Percentiles rank a stretch among this genome's conserved stretches.
Evolutionary conservation across 371 early-diverging fungal species (phyloP).

Genomic region (Syncephalastrum contaminatum): DNA sequence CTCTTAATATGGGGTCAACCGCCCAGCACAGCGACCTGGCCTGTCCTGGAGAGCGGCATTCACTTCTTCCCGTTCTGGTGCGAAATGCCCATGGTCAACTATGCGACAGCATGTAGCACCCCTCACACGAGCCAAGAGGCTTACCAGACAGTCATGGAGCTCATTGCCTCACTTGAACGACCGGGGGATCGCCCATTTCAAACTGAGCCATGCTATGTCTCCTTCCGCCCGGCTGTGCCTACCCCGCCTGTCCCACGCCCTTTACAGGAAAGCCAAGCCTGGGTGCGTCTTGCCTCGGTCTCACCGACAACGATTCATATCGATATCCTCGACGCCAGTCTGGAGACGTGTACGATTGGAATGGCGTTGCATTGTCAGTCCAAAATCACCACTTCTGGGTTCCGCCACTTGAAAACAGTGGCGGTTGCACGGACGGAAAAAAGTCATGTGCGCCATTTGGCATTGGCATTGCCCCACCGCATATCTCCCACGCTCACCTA

Average conservation of each 20-base stretch:
- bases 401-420: neutral
- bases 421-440: neutral
- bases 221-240: slow-evolving; percentile 23
- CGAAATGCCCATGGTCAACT: slow-evolving; percentile 42
- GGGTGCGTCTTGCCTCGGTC: neutral
- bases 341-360: neutral
- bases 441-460: neutral
- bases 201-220: slow-evolving; percentile 23
- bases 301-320: neutral
- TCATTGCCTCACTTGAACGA: slow-evolving; percentile 28
- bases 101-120: slow-evolving; percentile 2
- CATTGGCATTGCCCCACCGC: neutral
- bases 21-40: slow-evolving; percentile 17
- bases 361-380: slow-evolving; percentile 12
- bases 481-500: slow-evolving; percentile 4
- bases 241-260: neutral
- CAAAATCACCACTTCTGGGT: slow-evolving; percentile 8
- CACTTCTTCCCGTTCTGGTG: slow-evolving; percentile 37
- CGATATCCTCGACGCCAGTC: neutral
- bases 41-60: slow-evolving; percentile 28
- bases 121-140: slow-evolving; percentile 18
- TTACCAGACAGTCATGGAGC: neutral
- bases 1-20: slow-evolving; percentile 31
- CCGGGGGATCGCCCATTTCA: slow-evolving; percentile 21
- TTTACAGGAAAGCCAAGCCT: neutral